phyloP scores from a whole-genome alignment of 1,284 basidiomycete genomes.

The Pisolithus thermaeus region DNA sequence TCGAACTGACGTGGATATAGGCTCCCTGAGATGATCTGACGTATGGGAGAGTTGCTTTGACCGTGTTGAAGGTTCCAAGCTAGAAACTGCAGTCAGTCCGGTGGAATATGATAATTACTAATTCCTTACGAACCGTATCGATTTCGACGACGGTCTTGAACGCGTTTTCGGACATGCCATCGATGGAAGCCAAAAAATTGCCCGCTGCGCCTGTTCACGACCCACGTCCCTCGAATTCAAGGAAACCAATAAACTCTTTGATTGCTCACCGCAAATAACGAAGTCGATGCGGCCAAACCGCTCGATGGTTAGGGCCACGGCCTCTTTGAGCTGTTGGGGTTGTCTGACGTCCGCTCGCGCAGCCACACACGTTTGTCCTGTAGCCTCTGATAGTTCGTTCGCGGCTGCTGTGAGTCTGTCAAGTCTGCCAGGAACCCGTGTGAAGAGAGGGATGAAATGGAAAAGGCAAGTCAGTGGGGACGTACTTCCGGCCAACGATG shows the following conservation, averaged over 20 bases:
- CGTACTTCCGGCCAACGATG: slow-evolving; percentile 86
- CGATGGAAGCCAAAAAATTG: slow-evolving; percentile 84
- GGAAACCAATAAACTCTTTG: background rate
- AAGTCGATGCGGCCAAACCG: slow-evolving; percentile 89
- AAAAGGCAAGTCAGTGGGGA: background rate
- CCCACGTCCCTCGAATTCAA: background rate
- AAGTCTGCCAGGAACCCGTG: slow-evolving; percentile 40
- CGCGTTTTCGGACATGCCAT: slow-evolving; percentile 76
- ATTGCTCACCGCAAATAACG: slow-evolving; percentile 77
- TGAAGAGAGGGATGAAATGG: background rate
- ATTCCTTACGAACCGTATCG: slow-evolving; percentile 60
- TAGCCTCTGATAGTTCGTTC: slow-evolving; percentile 62
- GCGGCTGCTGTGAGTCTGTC: slow-evolving; percentile 74
- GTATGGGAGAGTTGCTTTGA: slow-evolving; percentile 83
- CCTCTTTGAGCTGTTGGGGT: slow-evolving; percentile 65
- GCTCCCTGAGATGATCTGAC: slow-evolving; percentile 70
- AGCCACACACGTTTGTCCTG: slow-evolving; percentile 70
- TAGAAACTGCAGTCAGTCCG: slow-evolving; percentile 18
- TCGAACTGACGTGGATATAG: slow-evolving; percentile 90
- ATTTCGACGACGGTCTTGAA: slow-evolving; percentile 95
- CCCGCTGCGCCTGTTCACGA: slow-evolving; percentile 71
- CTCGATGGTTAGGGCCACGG: slow-evolving; percentile 72
- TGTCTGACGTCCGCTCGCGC: slow-evolving; percentile 82
- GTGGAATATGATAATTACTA: background rate
- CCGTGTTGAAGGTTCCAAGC: slow-evolving; percentile 91